Evolutionary conservation across 768 basidiomycete species (phyloP).

Genomic region (Russula sp.): DNA sequence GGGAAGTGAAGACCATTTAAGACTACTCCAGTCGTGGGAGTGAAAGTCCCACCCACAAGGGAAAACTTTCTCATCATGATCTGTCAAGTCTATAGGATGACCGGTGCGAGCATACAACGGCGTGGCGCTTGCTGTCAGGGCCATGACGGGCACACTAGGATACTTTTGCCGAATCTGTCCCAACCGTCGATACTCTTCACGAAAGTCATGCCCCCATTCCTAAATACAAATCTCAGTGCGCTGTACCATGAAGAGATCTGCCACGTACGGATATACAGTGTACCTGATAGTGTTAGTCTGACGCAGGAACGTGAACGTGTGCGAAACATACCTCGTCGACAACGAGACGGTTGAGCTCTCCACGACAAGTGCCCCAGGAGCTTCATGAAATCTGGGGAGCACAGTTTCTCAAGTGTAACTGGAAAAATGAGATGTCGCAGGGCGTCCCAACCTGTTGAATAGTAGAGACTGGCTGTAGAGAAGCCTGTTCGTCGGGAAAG

Average conservation of each 20-base stretch:
- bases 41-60: constrained; percentile 29
- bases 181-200: constrained; percentile 64
- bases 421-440: background rate
- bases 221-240: constrained; percentile 27
- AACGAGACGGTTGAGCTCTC: constrained; percentile 64
- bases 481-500: constrained; percentile 51
- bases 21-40: background rate
- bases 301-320: background rate
- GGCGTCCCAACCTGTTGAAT: background rate
- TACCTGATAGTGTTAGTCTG: constrained; percentile 39
- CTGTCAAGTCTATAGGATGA: constrained; percentile 13
- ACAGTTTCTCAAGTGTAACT: constrained; percentile 78
- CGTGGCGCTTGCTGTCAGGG: constrained; percentile 80
- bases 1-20: background rate
- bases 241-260: background rate
- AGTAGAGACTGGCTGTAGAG: constrained; percentile 56
- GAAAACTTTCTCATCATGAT: constrained; percentile 23
- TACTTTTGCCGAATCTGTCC: constrained; percentile 65
- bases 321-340: constrained; percentile 63
- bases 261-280: constrained; percentile 74
- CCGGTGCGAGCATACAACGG: constrained; percentile 41
- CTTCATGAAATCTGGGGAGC: constrained; percentile 45
- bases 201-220: constrained; percentile 87
- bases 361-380: constrained; percentile 45
- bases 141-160: constrained; percentile 75